These are phyloP conservation scores for Lantana camara DNA, from an alignment of 257 asterid species.

Conservation along the genomic window DNA sequence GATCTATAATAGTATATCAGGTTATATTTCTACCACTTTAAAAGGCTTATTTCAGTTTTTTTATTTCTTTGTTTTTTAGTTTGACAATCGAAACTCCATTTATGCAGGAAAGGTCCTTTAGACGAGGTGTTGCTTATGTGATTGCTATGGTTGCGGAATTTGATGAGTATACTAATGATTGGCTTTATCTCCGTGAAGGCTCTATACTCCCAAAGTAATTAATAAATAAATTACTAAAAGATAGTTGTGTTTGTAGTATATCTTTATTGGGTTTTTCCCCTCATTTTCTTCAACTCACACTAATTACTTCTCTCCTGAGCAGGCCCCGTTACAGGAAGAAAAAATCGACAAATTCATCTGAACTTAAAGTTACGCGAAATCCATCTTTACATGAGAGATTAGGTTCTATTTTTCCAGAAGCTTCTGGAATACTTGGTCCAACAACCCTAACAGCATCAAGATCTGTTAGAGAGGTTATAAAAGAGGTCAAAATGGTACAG, in stretches of 20 bases:
- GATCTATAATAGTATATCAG: constrained; percentile 86
- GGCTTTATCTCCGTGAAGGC: constrained; percentile 95
- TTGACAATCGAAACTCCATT: background rate
- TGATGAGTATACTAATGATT: constrained; percentile 94
- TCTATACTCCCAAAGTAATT: constrained; percentile 87
- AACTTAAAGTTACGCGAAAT: constrained; percentile 49
- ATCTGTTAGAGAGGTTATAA: constrained; percentile 82
- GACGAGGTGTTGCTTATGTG: constrained; percentile 75
- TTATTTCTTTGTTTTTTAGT: background rate
- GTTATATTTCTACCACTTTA: constrained; percentile 36
- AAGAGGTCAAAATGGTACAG: constrained; percentile 97
- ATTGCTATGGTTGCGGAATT: constrained; percentile 95
- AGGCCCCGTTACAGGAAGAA: constrained; percentile 83
- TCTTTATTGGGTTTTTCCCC: constrained; percentile 3
- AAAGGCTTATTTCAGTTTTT: background rate
- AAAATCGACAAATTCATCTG: constrained; percentile 48
- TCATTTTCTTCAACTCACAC: constrained; percentile 2
- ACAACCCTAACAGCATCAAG: constrained; percentile 74
- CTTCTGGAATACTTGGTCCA: constrained; percentile 66
- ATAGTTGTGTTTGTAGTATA: background rate
- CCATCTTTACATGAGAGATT: constrained; percentile 47
- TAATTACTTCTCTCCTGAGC: constrained; percentile 34
- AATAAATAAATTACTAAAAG: background rate
- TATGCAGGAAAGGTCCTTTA: constrained; percentile 80
- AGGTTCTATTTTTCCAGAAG: constrained; percentile 48